These are phyloP conservation scores for Marasmius fiardii DNA, from an alignment of 1,284 basidiomycete species.

Conservation along the genomic window DNA sequence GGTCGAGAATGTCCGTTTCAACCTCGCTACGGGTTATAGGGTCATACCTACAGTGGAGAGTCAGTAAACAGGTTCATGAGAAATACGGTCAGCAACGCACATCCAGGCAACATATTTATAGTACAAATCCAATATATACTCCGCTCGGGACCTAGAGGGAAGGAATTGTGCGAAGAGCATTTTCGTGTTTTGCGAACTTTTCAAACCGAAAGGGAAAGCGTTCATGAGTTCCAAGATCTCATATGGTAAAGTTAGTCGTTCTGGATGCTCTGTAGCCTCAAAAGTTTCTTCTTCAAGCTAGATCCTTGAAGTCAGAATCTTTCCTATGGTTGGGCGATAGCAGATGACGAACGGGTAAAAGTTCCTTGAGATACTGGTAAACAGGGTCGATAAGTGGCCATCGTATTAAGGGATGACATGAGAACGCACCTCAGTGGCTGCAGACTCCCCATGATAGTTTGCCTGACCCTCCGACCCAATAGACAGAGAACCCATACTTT, in stretches of 20 bases:
- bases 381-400: slow-evolving; percentile 2
- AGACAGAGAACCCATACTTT: slow-evolving; percentile 40
- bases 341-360: slow-evolving; percentile 32
- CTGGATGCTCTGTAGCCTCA: slow-evolving; percentile 15
- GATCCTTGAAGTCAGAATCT: neutral
- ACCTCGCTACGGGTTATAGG: slow-evolving; percentile 39
- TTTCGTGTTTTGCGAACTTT: slow-evolving; percentile 33
- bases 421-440: slow-evolving; percentile 40
- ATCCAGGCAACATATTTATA: slow-evolving; percentile 45
- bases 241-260: slow-evolving; percentile 32
- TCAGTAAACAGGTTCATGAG: slow-evolving; percentile 1
- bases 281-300: slow-evolving; percentile 23
- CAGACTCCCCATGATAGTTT: slow-evolving; percentile 44
- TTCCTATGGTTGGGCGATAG: too few relatives aligned
- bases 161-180: slow-evolving; percentile 36
- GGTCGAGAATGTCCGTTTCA: slow-evolving; percentile 31
- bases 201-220: slow-evolving; percentile 47
- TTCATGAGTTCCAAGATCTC: slow-evolving; percentile 43
- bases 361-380: slow-evolving; percentile 39
- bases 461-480: slow-evolving; percentile 43
- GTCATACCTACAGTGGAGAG: slow-evolving; percentile 32
- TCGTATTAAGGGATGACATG: neutral
- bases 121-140: slow-evolving; percentile 37
- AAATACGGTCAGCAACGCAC: slow-evolving; percentile 30
- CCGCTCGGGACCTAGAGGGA: slow-evolving; percentile 35